These are phyloP conservation scores for Juncus effusus DNA, from an alignment of 176 grass and related monocot genomes.

Conservation along the genomic window DNA sequence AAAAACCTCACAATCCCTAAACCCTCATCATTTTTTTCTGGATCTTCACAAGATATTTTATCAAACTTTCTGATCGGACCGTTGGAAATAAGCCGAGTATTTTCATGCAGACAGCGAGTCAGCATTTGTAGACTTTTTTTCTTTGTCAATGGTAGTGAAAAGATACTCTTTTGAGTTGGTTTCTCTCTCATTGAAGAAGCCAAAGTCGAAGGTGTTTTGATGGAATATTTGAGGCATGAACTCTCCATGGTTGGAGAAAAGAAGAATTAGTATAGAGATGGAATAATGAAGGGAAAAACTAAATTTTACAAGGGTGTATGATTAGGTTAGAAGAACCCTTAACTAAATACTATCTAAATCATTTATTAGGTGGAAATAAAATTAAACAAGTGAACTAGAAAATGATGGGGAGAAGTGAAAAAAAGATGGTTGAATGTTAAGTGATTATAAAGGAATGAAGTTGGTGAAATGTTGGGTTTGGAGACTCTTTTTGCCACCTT, in stretches of 20 bases:
- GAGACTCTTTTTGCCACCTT: slow-evolving; percentile 55
- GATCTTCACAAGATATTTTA: not conserved
- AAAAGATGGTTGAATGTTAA: slow-evolving; percentile 26
- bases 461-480: slow-evolving; percentile 12
- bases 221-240: slow-evolving; percentile 60
- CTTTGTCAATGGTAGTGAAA: slow-evolving; percentile 14
- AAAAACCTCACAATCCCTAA: slow-evolving; percentile 66
- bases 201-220: slow-evolving; percentile 10
- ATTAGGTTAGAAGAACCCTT: slow-evolving; percentile 30
- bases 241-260: slow-evolving; percentile 54
- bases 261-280: slow-evolving; percentile 27
- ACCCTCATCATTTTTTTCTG: slow-evolving; percentile 24
- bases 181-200: not conserved
- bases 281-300: slow-evolving; percentile 19
- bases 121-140: not conserved
- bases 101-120: slow-evolving; percentile 29
- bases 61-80: not conserved
- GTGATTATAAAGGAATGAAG: slow-evolving; percentile 27
- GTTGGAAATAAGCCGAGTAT: not conserved
- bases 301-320: slow-evolving; percentile 15
- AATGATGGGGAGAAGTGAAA: slow-evolving; percentile 1
- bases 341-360: slow-evolving; percentile 34
- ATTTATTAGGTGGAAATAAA: slow-evolving; percentile 7
- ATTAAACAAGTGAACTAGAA: slow-evolving; percentile 58
- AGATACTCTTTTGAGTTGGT: slow-evolving; percentile 2